A percentile compares a stretch with the other conserved stretches of the same genome.
These are phyloP conservation scores for Aspergillus niger DNA, from an alignment of 2,329 filamentous ascomycete genomes.

Conservation along the genomic window DNA sequence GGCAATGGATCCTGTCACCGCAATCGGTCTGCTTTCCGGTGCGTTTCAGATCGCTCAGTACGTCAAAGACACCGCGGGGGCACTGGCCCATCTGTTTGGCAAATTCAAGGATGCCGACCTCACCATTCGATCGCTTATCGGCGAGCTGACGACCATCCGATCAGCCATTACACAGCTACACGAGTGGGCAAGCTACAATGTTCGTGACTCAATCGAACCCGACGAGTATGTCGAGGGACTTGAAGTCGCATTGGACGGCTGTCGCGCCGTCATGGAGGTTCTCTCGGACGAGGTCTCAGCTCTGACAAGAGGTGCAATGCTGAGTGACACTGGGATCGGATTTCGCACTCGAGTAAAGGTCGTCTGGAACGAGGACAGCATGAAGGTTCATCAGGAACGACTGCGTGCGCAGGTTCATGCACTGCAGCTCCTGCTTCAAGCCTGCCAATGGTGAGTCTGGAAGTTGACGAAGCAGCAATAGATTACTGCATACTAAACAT, in stretches of 20 bases:
- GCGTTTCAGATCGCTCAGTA: slow-evolving; percentile 37
- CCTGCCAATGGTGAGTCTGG: slow-evolving; percentile 39
- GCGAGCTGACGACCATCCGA: slow-evolving; percentile 39
- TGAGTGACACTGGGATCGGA: slow-evolving; percentile 22
- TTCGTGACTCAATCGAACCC: slow-evolving; percentile 26
- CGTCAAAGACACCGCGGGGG: slow-evolving; percentile 36
- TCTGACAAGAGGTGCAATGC: slow-evolving; percentile 28
- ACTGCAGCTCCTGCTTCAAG: slow-evolving; percentile 42
- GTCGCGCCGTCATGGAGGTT: slow-evolving; percentile 39
- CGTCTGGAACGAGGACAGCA: slow-evolving; percentile 41
- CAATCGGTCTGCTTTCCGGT: slow-evolving; percentile 37
- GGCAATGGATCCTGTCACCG: slow-evolving; percentile 39
- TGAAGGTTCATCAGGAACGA: slow-evolving; percentile 38
- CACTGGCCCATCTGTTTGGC: slow-evolving; percentile 35
- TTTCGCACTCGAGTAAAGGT: slow-evolving; percentile 32
- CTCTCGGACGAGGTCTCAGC: slow-evolving; percentile 37
- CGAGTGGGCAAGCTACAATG: slow-evolving; percentile 35
- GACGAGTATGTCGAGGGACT: slow-evolving; percentile 33
- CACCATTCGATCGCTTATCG: slow-evolving; percentile 40
- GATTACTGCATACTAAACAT: background rate
- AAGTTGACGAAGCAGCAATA: background rate
- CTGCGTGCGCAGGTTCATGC: slow-evolving; percentile 41
- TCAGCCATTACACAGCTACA: slow-evolving; percentile 40
- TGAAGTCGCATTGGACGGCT: slow-evolving; percentile 39
- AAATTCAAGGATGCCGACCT: slow-evolving; percentile 42